These are phyloP conservation scores for Cylindrotheca fusiformis DNA, from an alignment of 108 stramenopile genomes.

Conservation along the genomic window DNA sequence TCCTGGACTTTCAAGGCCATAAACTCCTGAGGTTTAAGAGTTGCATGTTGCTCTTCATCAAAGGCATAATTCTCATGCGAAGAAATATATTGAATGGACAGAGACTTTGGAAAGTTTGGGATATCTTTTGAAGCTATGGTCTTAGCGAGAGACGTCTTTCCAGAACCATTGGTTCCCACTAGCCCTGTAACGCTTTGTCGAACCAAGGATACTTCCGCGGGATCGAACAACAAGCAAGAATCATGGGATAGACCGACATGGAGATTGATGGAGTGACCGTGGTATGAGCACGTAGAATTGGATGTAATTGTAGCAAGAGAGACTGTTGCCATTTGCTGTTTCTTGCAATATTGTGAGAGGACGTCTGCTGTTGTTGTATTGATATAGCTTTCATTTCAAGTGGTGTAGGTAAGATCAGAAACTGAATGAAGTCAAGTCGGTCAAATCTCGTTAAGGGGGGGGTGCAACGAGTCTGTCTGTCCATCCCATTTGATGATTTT, in stretches of 20 bases:
- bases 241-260: constrained; percentile 1
- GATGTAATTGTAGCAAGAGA: constrained; percentile 1
- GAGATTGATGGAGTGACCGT: background rate
- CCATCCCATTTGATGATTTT: no score
- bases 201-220: constrained; percentile 16
- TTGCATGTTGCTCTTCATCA: background rate
- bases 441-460: no score
- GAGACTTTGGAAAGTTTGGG: constrained; percentile 30
- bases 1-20: background rate
- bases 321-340: constrained; percentile 28
- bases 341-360: background rate
- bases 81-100: constrained; percentile 26
- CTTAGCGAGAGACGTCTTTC: constrained; percentile 36
- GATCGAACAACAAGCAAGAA: constrained; percentile 12
- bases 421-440: no score
- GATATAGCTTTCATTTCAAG: no score
- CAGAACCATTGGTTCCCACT: constrained; percentile 44
- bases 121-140: constrained; percentile 25
- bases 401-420: no score
- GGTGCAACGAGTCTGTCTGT: no score
- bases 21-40: constrained; percentile 12
- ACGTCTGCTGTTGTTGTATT: no score
- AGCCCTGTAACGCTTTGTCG: constrained; percentile 36
- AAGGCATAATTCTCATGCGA: constrained; percentile 19
- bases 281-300: constrained; percentile 1